These are phyloP conservation scores for Blastobotrys parvus DNA, from an alignment of 805 yeast species.

Conservation along the genomic window DNA sequence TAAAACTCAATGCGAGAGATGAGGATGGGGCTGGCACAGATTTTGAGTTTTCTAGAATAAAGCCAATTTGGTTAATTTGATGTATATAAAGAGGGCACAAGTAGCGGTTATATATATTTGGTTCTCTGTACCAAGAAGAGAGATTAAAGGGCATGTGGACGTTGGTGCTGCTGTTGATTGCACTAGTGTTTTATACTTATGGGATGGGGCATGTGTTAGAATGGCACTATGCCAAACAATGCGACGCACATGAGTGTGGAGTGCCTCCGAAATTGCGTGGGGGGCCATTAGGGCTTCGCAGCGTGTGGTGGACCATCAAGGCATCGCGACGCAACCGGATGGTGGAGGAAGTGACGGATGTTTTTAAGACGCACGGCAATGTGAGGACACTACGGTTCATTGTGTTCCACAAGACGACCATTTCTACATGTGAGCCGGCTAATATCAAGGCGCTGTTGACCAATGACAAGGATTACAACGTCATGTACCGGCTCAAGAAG, in stretches of 20 bases:
- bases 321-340: neutral
- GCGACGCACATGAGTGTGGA: neutral
- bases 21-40: too few species aligned
- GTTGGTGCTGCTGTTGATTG: too few species aligned
- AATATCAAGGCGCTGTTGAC: conserved; percentile 25
- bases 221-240: neutral
- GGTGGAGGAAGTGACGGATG: neutral
- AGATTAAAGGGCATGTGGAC: too few species aligned
- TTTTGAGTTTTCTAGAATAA: too few species aligned
- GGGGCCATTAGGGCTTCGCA: neutral
- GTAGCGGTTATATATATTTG: too few species aligned
- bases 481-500: conserved; percentile 19
- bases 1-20: too few species aligned
- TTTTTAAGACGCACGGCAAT: neutral
- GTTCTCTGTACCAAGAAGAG: too few species aligned
- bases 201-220: too few species aligned
- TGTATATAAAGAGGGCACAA: too few species aligned
- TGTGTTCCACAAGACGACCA: neutral
- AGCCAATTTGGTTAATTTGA: too few species aligned
- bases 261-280: neutral
- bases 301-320: neutral
- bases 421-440: conserved; percentile 20
- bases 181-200: too few species aligned
- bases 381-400: neutral
- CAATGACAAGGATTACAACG: conserved; percentile 23